Percentiles rank a stretch among this genome's conserved stretches.
phyloP scores from a whole-genome alignment of 2,329 filamentous ascomycete species.

The Fusarium lateritium region DNA sequence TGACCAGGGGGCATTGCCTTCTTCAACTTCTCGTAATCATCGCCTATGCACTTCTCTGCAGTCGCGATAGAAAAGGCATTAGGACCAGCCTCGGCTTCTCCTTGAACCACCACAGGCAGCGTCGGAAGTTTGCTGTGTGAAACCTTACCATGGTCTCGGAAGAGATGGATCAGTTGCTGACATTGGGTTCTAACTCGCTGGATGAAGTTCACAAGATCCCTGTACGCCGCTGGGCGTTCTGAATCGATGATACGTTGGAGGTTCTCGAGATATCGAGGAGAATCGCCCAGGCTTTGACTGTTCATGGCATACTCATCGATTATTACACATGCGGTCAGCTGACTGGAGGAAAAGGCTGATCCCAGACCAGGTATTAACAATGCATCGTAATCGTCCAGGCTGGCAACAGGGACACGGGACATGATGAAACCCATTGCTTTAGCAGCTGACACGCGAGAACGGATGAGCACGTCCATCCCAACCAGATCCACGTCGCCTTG shows the following conservation, averaged over 20 bases:
- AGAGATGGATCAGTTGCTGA: slow-evolving; percentile 89
- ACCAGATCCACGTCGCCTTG: slow-evolving; percentile 96
- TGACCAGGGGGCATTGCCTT: slow-evolving; percentile 91
- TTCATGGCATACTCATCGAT: slow-evolving; percentile 89
- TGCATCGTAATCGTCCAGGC: slow-evolving; percentile 74
- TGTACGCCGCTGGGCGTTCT: slow-evolving; percentile 86
- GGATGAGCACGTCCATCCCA: slow-evolving; percentile 87
- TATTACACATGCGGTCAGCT: slow-evolving; percentile 85
- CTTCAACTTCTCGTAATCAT: slow-evolving; percentile 90
- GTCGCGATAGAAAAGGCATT: slow-evolving; percentile 91
- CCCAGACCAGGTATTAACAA: slow-evolving; percentile 76
- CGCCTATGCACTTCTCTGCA: slow-evolving; percentile 87
- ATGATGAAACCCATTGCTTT: slow-evolving; percentile 89
- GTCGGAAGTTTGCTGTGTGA: slow-evolving; percentile 80
- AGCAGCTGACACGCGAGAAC: slow-evolving; percentile 90
- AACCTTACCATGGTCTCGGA: slow-evolving; percentile 91
- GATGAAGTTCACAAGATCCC: slow-evolving; percentile 90
- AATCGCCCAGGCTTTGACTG: slow-evolving; percentile 59
- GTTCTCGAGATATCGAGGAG: slow-evolving; percentile 69
- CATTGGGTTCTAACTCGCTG: slow-evolving; percentile 93
- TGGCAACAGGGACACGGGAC: slow-evolving; percentile 77
- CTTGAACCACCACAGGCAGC: slow-evolving; percentile 92
- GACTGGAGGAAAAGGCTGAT: slow-evolving; percentile 86
- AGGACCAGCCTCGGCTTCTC: slow-evolving; percentile 90
- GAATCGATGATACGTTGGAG: slow-evolving; percentile 84